These are phyloP conservation scores for Cystobasidium slooffiae DNA, from an alignment of 1,284 basidiomycete genomes.

Conservation along the genomic window DNA sequence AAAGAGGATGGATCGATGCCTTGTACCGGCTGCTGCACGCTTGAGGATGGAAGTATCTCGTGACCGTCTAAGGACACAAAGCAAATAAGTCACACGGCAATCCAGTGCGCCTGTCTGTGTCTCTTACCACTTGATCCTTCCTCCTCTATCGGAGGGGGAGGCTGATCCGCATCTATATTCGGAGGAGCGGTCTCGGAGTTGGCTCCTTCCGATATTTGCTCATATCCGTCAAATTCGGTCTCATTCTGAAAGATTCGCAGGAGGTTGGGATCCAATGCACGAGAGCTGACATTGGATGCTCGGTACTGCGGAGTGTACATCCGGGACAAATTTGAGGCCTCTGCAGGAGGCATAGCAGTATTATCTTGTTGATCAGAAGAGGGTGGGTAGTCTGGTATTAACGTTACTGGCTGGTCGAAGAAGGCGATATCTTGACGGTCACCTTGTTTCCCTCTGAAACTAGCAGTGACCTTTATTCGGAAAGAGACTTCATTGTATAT, in stretches of 20 bases:
- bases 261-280: not conserved
- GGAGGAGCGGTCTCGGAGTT: conserved; percentile 36
- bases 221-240: conserved; percentile 44
- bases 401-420: conserved; percentile 21
- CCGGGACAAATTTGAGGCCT: not conserved
- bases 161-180: conserved; percentile 31
- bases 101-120: not conserved
- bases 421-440: conserved; percentile 41
- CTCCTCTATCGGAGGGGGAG: conserved; percentile 40
- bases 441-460: conserved; percentile 28
- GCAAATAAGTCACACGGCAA: not conserved
- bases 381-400: conserved; percentile 41
- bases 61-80: conserved; percentile 11
- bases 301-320: not conserved
- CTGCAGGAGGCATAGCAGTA: not conserved
- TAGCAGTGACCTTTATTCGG: conserved; percentile 15
- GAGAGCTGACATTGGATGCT: not conserved
- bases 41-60: not conserved
- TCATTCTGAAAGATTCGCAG: conserved; percentile 20
- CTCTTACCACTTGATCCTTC: conserved; percentile 19
- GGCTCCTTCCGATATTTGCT: conserved; percentile 34
- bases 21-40: not conserved
- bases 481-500: conserved; percentile 41
- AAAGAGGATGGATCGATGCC: not conserved
- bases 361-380: not conserved